Conservation (phyloP, 163 green algal species). For the Trebouxia gelatinosa region DNA sequence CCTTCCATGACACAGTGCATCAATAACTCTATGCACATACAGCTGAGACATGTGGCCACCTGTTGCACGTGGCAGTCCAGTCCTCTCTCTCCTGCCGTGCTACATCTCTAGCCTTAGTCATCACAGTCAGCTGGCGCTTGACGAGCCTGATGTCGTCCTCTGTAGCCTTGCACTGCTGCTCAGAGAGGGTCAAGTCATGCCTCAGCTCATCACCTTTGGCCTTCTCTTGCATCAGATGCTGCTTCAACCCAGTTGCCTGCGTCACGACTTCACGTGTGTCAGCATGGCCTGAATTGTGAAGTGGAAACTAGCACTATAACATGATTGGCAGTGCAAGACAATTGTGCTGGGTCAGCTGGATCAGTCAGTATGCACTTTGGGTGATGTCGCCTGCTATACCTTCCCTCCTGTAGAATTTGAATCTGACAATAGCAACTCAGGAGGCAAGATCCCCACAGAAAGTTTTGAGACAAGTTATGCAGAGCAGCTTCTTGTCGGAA, state of each 20-base stretch:
- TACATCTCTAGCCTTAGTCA: slow-evolving; percentile 21
- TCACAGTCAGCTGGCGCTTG: slow-evolving; percentile 6
- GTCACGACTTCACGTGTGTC: too few species aligned
- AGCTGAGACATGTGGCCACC: too few species aligned
- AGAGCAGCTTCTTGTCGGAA: too few species aligned
- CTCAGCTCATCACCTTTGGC: neutral
- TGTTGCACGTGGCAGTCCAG: slow-evolving; percentile 13
- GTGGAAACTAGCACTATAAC: neutral
- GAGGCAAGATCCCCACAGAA: too few species aligned
- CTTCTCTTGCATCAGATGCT: slow-evolving; percentile 14
- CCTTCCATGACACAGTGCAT: too few species aligned
- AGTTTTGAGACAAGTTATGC: too few species aligned
- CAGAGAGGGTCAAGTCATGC: neutral
- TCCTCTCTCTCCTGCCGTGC: slow-evolving; percentile 20
- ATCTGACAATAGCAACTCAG: too few species aligned
- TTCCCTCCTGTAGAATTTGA: too few species aligned
- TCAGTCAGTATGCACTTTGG: too few species aligned
- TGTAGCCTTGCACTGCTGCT: neutral
- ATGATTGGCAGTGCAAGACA: neutral
- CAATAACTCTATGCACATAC: too few species aligned
- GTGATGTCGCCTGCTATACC: too few species aligned
- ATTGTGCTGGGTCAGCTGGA: too few species aligned
- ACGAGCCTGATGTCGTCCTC: slow-evolving; percentile 19
- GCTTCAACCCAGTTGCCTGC: slow-evolving; percentile 23
- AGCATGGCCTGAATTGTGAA: neutral